phyloP scores from a whole-genome alignment of 148 eudicot species.

The Cornus florida region DNA sequence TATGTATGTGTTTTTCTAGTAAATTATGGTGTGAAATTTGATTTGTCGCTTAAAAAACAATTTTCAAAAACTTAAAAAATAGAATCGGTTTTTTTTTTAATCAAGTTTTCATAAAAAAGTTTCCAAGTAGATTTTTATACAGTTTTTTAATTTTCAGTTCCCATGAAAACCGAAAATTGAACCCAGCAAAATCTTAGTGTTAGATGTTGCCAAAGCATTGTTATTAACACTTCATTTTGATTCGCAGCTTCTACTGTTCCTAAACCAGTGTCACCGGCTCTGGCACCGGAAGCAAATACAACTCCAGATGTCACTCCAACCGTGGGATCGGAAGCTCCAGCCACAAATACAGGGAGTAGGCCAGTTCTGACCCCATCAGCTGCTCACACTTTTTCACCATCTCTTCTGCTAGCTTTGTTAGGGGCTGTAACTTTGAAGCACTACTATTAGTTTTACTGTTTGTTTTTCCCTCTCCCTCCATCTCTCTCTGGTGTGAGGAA shows the following conservation, averaged over 20 bases:
- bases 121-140: too few relatives aligned
- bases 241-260: constrained; percentile 34
- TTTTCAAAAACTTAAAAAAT: too few relatives aligned
- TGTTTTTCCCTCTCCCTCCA: neutral
- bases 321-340: constrained; percentile 35
- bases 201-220: neutral
- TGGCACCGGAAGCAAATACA: constrained; percentile 43
- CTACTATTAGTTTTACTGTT: constrained; percentile 11
- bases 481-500: too few relatives aligned
- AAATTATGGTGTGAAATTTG: neutral
- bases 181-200: too few relatives aligned
- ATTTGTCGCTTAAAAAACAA: too few relatives aligned
- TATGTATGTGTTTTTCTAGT: neutral
- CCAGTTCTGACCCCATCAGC: constrained; percentile 44
- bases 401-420: constrained; percentile 27
- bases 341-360: constrained; percentile 38
- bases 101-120: too few relatives aligned
- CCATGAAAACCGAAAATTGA: too few relatives aligned
- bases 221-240: neutral
- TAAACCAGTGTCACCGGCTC: constrained; percentile 36
- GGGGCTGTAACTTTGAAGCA: constrained; percentile 33
- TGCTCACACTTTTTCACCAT: constrained; percentile 36
- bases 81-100: too few relatives aligned
- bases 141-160: too few relatives aligned
- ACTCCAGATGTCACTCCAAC: constrained; percentile 35